These are phyloP conservation scores for Paraphaeosphaeria minitans DNA, from an alignment of 2,329 filamentous ascomycete species.

Conservation along the genomic window DNA sequence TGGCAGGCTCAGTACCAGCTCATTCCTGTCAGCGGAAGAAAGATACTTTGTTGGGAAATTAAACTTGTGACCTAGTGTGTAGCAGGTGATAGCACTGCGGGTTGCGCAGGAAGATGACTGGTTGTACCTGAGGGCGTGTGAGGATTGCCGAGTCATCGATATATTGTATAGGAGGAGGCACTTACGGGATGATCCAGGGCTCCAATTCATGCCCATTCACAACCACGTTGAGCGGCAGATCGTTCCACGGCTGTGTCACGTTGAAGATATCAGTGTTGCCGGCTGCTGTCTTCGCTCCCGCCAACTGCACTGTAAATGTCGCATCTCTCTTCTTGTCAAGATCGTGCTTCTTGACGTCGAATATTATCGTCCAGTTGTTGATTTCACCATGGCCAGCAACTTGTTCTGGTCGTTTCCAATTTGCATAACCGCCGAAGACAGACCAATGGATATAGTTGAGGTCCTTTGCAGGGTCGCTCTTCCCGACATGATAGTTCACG, in stretches of 20 bases:
- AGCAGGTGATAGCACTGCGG: conserved; percentile 23
- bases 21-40: conserved; percentile 55
- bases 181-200: conserved; percentile 56
- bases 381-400: conserved; percentile 35
- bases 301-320: conserved; percentile 53
- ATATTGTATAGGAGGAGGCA: neutral
- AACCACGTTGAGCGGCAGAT: conserved; percentile 56
- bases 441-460: conserved; percentile 69
- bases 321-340: conserved; percentile 6
- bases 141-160: conserved; percentile 40
- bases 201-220: conserved; percentile 53
- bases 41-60: conserved; percentile 36
- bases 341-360: conserved; percentile 3
- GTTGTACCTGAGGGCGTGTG: conserved; percentile 10
- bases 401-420: conserved; percentile 51
- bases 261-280: conserved; percentile 66
- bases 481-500: conserved; percentile 61
- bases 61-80: conserved; percentile 24
- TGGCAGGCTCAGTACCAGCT: conserved; percentile 62
- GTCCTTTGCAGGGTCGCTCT: conserved; percentile 55
- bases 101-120: conserved; percentile 22
- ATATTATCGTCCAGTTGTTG: conserved; percentile 13
- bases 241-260: conserved; percentile 57
- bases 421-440: conserved; percentile 61
- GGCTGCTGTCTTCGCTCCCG: conserved; percentile 65